Base-by-base conservation (phyloP, 495 filamentous ascomycete species). In the Evernia prunastri region DNA sequence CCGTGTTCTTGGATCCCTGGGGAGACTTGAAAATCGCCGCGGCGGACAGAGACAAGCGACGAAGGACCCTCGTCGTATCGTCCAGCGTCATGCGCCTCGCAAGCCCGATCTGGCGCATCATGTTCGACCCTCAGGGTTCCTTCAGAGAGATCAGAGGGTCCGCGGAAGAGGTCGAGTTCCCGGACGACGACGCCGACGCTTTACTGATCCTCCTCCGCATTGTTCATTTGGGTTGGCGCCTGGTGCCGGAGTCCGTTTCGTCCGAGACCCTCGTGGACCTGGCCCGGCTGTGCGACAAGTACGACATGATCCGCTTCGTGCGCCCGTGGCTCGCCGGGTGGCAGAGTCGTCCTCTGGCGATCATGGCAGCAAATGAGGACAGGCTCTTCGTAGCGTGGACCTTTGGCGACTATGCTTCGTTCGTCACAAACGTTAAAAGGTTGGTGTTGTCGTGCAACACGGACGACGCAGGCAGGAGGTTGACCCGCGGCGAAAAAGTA, bases 361-460 rank as follows among this genome's bases (percentile, higher is more conserved):
- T 15, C 29, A 27, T 25, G 1, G 2, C 13, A 17, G 63, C 25
- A 17, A 27, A 0, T 11, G 63, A 65, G 56, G 57, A 39, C 5
- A 39, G 35, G 25, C 25, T 59, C 33, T 60, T 54, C 36, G 31
- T 65, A 54, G 63, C 56, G 39, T 65, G 57, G 63, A 43, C 56
- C 11, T 60, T 53, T n/a, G 57, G 63, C 29, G 57, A 65, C 10
- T 37, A 6, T 23, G 1, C 29, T 17, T 27, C 20, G 23, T 60
- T 35, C 18, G 3, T 18, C 9, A 49, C 8, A 4, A 3, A 27
- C 4, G 7, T 42, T 9, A 60, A 17, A 25, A 0, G 0, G 1
- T 35, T 60, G 58, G 29, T 60, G 7, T 0, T 17, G 29, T 2
- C n/a, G 6, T 31, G 18, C 27, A 60, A 2, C 5, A 60, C 1